A percentile compares a stretch with the other conserved stretches of the same genome.
Evolutionary conservation across 83 land plant species (phyloP).

Genomic region (Larix sibirica): DNA sequence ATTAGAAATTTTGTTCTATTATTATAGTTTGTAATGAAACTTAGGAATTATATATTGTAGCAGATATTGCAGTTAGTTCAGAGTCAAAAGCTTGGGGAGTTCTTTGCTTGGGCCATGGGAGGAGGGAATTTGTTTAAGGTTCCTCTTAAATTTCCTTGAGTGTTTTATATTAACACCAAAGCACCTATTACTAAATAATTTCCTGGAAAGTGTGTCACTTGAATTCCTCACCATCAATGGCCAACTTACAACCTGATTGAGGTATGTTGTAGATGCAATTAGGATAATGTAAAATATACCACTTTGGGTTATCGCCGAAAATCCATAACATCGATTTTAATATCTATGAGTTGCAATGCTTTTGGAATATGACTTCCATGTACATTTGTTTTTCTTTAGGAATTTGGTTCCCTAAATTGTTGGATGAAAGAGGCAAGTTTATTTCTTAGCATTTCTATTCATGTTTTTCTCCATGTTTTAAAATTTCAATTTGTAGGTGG

Average conservation of each 20-base stretch:
- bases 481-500: constrained; percentile 47
- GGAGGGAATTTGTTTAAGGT: constrained; percentile 85
- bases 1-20: background rate
- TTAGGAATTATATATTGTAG: constrained; percentile 5
- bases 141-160: constrained; percentile 78
- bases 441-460: background rate
- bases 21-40: background rate
- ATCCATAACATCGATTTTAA: too few relatives aligned
- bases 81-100: constrained; percentile 66
- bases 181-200: constrained; percentile 83
- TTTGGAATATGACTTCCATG: too few relatives aligned
- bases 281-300: background rate
- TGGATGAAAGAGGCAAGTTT: too few relatives aligned
- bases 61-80: constrained; percentile 90
- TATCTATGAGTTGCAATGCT: too few relatives aligned
- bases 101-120: constrained; percentile 89
- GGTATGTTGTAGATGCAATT: constrained; percentile 34
- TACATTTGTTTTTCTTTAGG: too few relatives aligned
- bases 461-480: background rate
- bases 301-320: background rate
- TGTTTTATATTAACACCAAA: constrained; percentile 90
- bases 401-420: too few relatives aligned
- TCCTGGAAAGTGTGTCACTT: constrained; percentile 89
- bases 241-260: constrained; percentile 80
- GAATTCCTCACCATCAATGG: constrained; percentile 85